phyloP scores from a whole-genome alignment of 257 asterid species.

The Linaria vulgaris region DNA sequence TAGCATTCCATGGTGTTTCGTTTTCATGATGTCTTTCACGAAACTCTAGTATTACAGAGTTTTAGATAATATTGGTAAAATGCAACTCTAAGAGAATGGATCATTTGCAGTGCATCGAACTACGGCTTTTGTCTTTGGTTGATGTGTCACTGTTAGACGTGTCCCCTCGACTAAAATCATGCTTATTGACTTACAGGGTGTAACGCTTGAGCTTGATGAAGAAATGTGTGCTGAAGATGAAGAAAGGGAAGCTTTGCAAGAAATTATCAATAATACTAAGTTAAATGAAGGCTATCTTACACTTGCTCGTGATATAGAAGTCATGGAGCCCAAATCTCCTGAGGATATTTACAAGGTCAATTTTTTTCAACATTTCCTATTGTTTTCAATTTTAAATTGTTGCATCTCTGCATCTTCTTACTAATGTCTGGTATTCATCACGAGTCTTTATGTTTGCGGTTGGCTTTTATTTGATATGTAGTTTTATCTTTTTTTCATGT shows the following conservation, averaged over 20 bases:
- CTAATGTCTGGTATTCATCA: background rate
- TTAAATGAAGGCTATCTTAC: conserved; percentile 92
- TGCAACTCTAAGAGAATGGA: conserved; percentile 8
- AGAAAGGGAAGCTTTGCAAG: conserved; percentile 80
- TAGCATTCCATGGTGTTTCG: background rate
- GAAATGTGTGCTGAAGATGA: conserved; percentile 53
- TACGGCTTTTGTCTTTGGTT: background rate
- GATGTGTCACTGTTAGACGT: background rate
- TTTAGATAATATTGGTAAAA: conserved; percentile 1
- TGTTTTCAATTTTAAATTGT: conserved; percentile 16
- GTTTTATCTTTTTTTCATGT: background rate
- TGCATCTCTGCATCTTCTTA: conserved; percentile 19
- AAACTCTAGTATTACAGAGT: background rate
- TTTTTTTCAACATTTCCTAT: conserved; percentile 14
- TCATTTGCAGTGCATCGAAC: conserved; percentile 7
- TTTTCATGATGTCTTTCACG: background rate
- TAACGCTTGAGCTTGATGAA: conserved; percentile 71
- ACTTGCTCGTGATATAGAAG: conserved; percentile 98
- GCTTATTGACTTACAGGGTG: conserved; percentile 51
- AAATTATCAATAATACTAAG: conserved; percentile 68
- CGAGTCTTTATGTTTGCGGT: background rate
- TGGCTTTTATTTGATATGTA: background rate
- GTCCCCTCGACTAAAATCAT: background rate
- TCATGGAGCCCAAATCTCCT: conserved; percentile 97
- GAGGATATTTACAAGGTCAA: conserved; percentile 92